Base-by-base conservation (phyloP, 345 rosid species). In the Cardamine occulta region DNA sequence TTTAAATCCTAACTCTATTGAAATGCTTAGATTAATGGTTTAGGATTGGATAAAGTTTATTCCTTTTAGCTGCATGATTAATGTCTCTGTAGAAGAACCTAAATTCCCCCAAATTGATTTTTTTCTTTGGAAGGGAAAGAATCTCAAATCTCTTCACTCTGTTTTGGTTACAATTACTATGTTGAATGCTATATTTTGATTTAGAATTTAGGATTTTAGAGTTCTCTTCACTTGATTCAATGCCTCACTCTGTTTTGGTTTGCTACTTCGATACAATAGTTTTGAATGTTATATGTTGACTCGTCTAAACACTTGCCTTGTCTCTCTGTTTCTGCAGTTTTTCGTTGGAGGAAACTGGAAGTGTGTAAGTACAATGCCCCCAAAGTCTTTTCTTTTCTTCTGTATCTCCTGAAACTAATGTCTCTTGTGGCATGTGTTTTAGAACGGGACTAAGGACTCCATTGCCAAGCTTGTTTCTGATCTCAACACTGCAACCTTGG, bases 321-420 rank as follows among this genome's bases (percentile, higher is more conserved):
- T 69, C 10, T 59, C 54, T 64, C 45, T 65, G 66, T 78, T 58
- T n/a, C 83, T 84, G 91, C 96, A 95, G 99, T 95, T 95, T 80
- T 95, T 95, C 81, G 98, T 95, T 71, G 99, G 99, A 48, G 99
- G 99, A 58, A 95, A 95, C 85, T 95, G 99, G 99, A 95, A 95
- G 66, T 95, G 99, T 82, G 99, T 95, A 89, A 88, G 99, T 79
- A 56, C 55, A 44, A 15, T 39, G 9, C 28, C 52, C 42, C 51
- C 1, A 28, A 23, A 21, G 1, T 58, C 26, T 0, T 34, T 26
- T 32, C 35, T 45, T 37, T 19, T 28, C 44, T 56, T 45, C 29
- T 68, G 4, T 74, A 4, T 12, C 23, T 47, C 34, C 34, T 70
- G 24, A 48, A 47, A 47, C 66, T 56, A 35, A 55, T 6, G 37